Percentiles rank a stretch among this genome's conserved stretches.
Conservation (phyloP, 2,329 filamentous ascomycete genomes). For the Aspergillus aculeatus region DNA sequence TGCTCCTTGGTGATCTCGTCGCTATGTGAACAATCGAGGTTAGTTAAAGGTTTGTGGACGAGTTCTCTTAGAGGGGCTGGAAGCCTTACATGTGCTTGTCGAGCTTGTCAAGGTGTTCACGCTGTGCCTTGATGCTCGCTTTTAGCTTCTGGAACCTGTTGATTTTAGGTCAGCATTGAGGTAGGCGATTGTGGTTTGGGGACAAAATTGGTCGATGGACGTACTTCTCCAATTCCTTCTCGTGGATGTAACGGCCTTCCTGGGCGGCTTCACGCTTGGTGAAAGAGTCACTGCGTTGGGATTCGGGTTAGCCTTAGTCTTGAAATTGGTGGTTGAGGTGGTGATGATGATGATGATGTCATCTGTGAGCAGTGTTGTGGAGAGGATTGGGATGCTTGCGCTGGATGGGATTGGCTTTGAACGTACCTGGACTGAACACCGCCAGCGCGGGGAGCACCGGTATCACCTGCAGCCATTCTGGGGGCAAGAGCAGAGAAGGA, state of each 20-base stretch:
- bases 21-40: conserved; percentile 45
- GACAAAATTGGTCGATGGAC: conserved; percentile 12
- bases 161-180: not conserved
- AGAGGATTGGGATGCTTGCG: not conserved
- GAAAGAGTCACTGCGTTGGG: conserved; percentile 73
- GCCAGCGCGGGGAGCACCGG: conserved; percentile 50
- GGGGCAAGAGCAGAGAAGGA: conserved; percentile 64
- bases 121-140: conserved; percentile 69
- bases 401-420: not conserved
- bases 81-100: conserved; percentile 75
- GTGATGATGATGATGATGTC: conserved; percentile 20
- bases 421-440: conserved; percentile 41
- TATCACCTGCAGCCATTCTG: conserved; percentile 69
- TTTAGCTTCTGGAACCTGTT: conserved; percentile 67
- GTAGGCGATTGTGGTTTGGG: not conserved
- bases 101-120: conserved; percentile 79
- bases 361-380: not conserved
- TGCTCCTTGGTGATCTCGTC: conserved; percentile 73
- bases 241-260: conserved; percentile 80
- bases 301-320: conserved; percentile 3
- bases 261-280: conserved; percentile 83
- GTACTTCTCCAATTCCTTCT: conserved; percentile 85
- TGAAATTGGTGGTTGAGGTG: not conserved
- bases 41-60: too few species aligned
- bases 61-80: not conserved